Base-by-base conservation (phyloP, 1,139 yeast species). In the Meyerozyma sp. region DNA sequence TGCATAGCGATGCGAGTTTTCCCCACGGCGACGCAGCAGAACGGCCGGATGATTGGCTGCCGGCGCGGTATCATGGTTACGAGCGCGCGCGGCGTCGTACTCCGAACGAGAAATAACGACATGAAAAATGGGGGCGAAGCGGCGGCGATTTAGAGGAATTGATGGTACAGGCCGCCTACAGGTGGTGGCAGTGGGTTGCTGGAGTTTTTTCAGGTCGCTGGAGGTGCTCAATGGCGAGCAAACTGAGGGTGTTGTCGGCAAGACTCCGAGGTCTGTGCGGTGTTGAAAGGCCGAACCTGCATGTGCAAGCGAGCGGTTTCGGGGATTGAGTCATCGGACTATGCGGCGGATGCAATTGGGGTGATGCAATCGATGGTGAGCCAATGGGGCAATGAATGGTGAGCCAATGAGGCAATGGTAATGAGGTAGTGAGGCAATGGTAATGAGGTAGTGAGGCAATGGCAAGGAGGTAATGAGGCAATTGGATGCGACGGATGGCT, bases 181-280 rank as follows among this genome's bases (percentile, higher is more conserved):
- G 7, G 6, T 27, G 29, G 29, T 3, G n/a, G 29, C 7, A n/a
- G 13, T 11, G n/a, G 13, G 5, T 5, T 11, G 5, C 29, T 27
- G n/a, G 2, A 27, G 13, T 10, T n/a, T 27, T 27, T 27, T n/a
- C 13, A n/a, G 29, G 13, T 4, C 6, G 13, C 29, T 11, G 13
- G 5, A n/a, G 29, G 7, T 27, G 13, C 13, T 7, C 29, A 27
- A n/a, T 11, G 13, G 29, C 13, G 13, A 27, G 29, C 2, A 27
- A 27, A 5, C 29, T 3, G 29, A 10, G 13, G 7, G 5, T 27
- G n/a, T n/a, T 13, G 29, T 4, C 13, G 29, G 29, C 29, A 6
- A 27, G n/a, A 32, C 35, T 32, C 35, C 35, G 35, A 32, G 35
- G 35, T 14, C 18, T 9, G 35, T 21, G 35, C 35, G 35, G 35